Evolutionary conservation across 495 filamentous ascomycete species (phyloP).

Genomic region (Aspergillus avenaceus): DNA sequence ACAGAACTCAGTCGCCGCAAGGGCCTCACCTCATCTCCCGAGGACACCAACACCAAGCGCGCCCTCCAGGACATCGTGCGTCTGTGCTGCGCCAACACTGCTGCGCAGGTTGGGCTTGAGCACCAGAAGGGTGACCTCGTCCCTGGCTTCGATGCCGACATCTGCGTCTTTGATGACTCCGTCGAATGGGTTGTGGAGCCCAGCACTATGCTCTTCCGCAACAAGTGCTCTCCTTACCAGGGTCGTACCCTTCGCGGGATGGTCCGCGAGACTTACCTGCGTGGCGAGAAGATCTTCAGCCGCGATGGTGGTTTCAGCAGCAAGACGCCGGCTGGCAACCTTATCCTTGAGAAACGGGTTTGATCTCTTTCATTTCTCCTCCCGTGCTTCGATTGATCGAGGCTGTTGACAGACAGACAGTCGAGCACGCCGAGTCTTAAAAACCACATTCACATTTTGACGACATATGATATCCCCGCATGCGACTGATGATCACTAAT

Average conservation of each 20-base stretch:
- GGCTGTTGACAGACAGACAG: conserved; percentile 15
- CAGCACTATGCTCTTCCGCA: conserved; percentile 83
- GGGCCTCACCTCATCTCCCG: conserved; percentile 35
- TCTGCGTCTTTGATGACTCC: conserved; percentile 87
- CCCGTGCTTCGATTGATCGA: not conserved
- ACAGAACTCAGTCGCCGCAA: conserved; percentile 65
- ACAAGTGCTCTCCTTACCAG: conserved; percentile 93
- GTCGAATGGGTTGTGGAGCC: conserved; percentile 68
- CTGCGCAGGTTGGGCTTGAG: conserved; percentile 84
- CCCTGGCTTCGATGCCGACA: conserved; percentile 85
- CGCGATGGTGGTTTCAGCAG: conserved; percentile 56
- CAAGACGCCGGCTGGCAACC: conserved; percentile 53
- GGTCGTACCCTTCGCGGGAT: conserved; percentile 73
- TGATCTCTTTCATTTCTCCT: conserved; percentile 18
- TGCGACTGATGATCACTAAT: conserved; percentile 14
- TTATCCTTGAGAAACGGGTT: conserved; percentile 58
- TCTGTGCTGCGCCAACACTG: conserved; percentile 84
- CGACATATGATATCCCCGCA: conserved; percentile 10
- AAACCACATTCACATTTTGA: not conserved
- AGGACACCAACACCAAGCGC: conserved; percentile 36
- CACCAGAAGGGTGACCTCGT: conserved; percentile 76
- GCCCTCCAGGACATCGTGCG: conserved; percentile 71
- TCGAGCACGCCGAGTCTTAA: not conserved
- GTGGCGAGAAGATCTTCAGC: conserved; percentile 72
- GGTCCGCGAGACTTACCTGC: conserved; percentile 86